A percentile compares a stretch with the other conserved stretches of the same genome.
Evolutionary conservation across 2,329 filamentous ascomycete genomes (phyloP).

Genomic region (Monilinia laxa): DNA sequence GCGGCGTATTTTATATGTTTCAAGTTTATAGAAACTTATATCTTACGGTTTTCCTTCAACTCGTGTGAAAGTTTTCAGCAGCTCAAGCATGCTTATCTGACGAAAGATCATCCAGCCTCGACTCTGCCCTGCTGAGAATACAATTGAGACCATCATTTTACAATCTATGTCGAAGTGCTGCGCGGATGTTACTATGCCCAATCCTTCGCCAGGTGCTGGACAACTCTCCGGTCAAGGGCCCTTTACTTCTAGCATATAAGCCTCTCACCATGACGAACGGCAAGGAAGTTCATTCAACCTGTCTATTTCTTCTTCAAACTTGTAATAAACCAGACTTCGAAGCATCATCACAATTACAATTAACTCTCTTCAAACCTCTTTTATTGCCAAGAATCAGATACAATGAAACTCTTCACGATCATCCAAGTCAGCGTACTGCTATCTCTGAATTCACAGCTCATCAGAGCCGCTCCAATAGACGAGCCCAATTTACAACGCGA

Average conservation of each 20-base stretch:
- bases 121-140: too few relatives aligned
- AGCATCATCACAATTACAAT: background rate
- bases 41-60: too few relatives aligned
- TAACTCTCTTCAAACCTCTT: background rate
- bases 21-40: too few relatives aligned
- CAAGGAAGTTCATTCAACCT: background rate
- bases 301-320: background rate
- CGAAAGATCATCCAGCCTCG: too few relatives aligned
- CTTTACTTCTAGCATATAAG: background rate
- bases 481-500: background rate
- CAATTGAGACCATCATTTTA: background rate
- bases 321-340: background rate
- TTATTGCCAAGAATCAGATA: background rate
- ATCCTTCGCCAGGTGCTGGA: background rate
- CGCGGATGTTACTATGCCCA: background rate
- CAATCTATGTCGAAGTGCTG: background rate
- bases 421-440: background rate
- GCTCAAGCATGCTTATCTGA: too few relatives aligned
- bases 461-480: background rate
- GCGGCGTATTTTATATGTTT: too few relatives aligned
- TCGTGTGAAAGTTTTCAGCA: too few relatives aligned
- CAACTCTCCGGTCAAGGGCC: background rate
- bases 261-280: background rate
- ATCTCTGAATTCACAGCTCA: background rate
- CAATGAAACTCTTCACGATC: background rate